Evolutionary conservation across 2,329 filamentous ascomycete species (phyloP), one percentile per base, ranked within the genome.

Genomic region (Botryotinia calthae): DNA sequence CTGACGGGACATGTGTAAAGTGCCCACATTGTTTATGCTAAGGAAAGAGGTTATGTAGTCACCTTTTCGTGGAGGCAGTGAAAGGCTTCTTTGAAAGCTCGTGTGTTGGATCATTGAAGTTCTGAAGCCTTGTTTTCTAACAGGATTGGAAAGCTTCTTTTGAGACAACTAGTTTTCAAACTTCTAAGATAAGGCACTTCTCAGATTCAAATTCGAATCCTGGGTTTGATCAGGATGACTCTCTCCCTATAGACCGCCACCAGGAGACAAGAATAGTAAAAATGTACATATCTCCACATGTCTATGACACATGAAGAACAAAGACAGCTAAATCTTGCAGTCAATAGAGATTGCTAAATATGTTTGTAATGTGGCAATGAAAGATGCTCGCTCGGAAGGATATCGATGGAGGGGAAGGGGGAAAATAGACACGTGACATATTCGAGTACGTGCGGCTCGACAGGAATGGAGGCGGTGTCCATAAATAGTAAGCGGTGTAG

Each of bases 401-500:
- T 34, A 34, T 34, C 34, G 34, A 34, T 18, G 25, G 37, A 28
- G 37, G 34, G 25, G 59, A 8, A 20, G 6, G 16, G 28, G 2
- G 7, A 56, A 56, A 28, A 62, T 2, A 40, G 9, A 4, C 59
- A 62, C 59, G 59, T 62, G 59, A 40, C 7, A n/a, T 3, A 16
- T 12, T 51, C 48, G 48, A 22, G 44, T 22, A 22, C 4, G 44
- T 51, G 10, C 12, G n/a, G 51, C 51, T 56, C 0, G 14, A 31
- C 51, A 56, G n/a, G n/a, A 25, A 7, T 22, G 5, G 31, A 42
- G 65, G 65, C 65, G 65, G 65, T 67, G 65, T 56, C 34, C 25
- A 42, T 56, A 67, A 56, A 20, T 56, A 18, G 34, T 56, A 34
- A 51, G 65, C 48, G 65, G 65, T 68, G n/a, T 68, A 25, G 14